These are phyloP conservation scores for Cytospora leucostoma DNA, from an alignment of 2,329 filamentous ascomycete genomes.

Conservation along the genomic window DNA sequence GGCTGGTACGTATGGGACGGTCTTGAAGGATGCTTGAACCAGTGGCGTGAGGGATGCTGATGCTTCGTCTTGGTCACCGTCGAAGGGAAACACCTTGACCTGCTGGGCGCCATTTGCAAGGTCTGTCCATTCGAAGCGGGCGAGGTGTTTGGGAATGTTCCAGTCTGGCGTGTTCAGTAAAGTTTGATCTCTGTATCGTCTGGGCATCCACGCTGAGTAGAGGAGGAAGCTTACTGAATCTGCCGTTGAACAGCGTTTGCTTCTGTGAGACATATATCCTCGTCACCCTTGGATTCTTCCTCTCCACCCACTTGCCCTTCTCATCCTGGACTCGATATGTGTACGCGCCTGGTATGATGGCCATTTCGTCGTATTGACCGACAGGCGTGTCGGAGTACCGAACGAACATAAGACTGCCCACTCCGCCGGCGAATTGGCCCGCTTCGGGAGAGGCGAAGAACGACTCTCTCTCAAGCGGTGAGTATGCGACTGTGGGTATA, in stretches of 20 bases:
- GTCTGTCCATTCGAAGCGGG: constrained; percentile 49
- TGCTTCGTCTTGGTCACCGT: constrained; percentile 39
- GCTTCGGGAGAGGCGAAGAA: constrained; percentile 39
- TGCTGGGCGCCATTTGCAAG: constrained; percentile 39
- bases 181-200: neutral
- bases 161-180: constrained; percentile 43
- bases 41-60: constrained; percentile 41
- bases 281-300: constrained; percentile 47
- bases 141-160: constrained; percentile 59
- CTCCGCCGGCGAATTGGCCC: constrained; percentile 45
- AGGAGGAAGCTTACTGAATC: constrained; percentile 43
- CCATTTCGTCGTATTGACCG: constrained; percentile 56
- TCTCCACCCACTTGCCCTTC: constrained; percentile 37
- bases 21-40: constrained; percentile 49
- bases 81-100: constrained; percentile 49
- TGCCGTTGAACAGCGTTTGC: constrained; percentile 54
- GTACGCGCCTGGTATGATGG: constrained; percentile 50
- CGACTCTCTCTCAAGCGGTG: constrained; percentile 48
- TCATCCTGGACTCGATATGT: constrained; percentile 42
- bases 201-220: too few species aligned
- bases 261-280: constrained; percentile 57
- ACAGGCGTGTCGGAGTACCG: constrained; percentile 53
- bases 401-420: constrained; percentile 53
- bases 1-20: constrained; percentile 43
- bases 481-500: constrained; percentile 44